Base-by-base conservation (phyloP, 2,329 filamentous ascomycete species). In the Stylonectria norvegica region DNA sequence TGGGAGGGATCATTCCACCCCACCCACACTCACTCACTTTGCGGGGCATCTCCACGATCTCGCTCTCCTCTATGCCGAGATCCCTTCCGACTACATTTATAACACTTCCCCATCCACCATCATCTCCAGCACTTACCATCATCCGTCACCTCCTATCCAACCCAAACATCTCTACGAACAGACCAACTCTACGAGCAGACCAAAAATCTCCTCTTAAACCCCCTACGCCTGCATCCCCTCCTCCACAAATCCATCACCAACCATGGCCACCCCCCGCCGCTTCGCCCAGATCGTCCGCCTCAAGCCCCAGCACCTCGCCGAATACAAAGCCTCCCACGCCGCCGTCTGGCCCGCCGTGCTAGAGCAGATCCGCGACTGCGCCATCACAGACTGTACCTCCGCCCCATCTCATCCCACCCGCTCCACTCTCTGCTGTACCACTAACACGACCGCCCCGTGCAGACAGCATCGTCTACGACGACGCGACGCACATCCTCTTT, bases 331-430 rank as follows among this genome's bases (percentile, higher is more conserved):
- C 54, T 82, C 79, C 47, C 86, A 90, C 58, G 80, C 79, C 5
- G 74, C 73, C 4, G 84, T 89, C 1, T 91, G 86, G 86, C 85
- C 85, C 5, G 83, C 86, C 53, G 85, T 93, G 1, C 66, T 87
- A 22, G 73, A 79, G 60, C 83, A 89, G 66, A 89, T 91, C 57
- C 80, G 82, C 59, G 78, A 82, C 28, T 86, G 81, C 61, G 85
- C 85, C 50, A 86, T 91, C 43, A 67, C 72, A 45, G 86, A 91
- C 58, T 91, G 80, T 83, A 72, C 64, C 34, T 34, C 10, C 16
- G 8, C n/a, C 12, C 18, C 20, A 25, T 7, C 22, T 25, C 7
- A 25, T 34, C 31, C 29, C 15, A 9, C 20, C 36, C 22, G 10
- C 12, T 20, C 12, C 11, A 25, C 23, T 28, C 36, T 34, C 20